Conservation (phyloP, 106 monocot genomes). For the Triglochin maritima region DNA sequence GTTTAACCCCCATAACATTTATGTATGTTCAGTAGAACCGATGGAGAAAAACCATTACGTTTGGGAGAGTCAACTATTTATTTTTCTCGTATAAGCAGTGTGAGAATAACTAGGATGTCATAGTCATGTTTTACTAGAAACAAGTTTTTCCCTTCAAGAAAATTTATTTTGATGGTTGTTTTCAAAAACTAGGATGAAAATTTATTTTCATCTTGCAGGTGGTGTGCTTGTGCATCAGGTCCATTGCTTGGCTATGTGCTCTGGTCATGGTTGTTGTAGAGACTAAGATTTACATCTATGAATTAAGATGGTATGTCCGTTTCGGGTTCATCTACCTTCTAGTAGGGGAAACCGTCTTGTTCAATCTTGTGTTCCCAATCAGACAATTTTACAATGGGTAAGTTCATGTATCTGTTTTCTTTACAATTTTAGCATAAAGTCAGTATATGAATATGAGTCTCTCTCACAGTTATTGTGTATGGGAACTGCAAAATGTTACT, state of each 20-base stretch:
- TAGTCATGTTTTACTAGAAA: not conserved
- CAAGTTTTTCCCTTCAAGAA: not conserved
- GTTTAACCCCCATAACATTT: not conserved
- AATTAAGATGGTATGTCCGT: constrained; percentile 84
- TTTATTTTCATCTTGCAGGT: constrained; percentile 32
- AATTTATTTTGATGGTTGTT: not conserved
- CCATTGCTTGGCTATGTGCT: constrained; percentile 50
- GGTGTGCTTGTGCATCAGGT: constrained; percentile 37
- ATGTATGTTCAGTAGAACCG: not conserved
- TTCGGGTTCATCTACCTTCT: constrained; percentile 72
- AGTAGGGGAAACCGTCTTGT: constrained; percentile 53
- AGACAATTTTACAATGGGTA: constrained; percentile 54
- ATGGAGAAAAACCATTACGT: not conserved
- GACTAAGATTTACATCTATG: constrained; percentile 70
- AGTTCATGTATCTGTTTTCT: constrained; percentile 10
- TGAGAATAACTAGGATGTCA: not conserved
- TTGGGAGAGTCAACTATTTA: not conserved
- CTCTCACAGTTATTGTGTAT: not conserved
- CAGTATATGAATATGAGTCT: not conserved
- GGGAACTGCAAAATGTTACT: not conserved
- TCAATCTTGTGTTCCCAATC: constrained; percentile 53
- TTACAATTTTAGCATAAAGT: not conserved
- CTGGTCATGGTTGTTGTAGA: constrained; percentile 62
- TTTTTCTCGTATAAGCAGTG: not conserved
- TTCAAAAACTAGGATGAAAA: not conserved